Evolutionary conservation across 108 stramenopile species (phyloP).

Genomic region (Cyclotella choctawhatcheeana): DNA sequence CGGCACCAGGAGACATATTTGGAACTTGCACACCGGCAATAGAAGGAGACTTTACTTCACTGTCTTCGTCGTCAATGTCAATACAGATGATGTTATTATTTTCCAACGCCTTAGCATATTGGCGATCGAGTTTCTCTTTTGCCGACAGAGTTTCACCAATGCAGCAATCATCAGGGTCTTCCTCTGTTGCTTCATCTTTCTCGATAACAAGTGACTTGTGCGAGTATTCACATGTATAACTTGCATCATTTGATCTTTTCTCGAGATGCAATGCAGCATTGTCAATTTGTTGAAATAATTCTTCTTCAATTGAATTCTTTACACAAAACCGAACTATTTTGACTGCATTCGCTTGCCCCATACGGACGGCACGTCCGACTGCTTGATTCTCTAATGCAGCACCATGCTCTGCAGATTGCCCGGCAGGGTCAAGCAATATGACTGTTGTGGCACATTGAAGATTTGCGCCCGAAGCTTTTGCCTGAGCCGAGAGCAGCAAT

Average conservation of each 20-base stretch:
- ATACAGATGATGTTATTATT: conserved; percentile 32
- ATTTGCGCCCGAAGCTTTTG: conserved; percentile 45
- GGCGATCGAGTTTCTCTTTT: conserved; percentile 11
- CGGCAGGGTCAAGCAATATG: conserved; percentile 33
- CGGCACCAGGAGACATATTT: not conserved
- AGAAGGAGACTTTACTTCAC: not conserved
- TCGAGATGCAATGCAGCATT: conserved; percentile 9
- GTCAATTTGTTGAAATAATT: conserved; percentile 28
- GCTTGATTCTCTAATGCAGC: conserved; percentile 38
- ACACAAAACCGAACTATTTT: conserved; percentile 38
- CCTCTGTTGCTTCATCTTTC: not conserved
- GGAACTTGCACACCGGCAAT: too few relatives aligned
- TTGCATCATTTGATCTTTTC: conserved; percentile 17
- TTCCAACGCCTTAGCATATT: conserved; percentile 12
- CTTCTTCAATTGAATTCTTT: conserved; percentile 22
- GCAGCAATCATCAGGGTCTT: conserved; percentile 13
- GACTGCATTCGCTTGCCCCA: conserved; percentile 38
- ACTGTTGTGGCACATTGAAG: conserved; percentile 38
- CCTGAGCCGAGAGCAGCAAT: conserved; percentile 38
- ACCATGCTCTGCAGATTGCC: conserved; percentile 30
- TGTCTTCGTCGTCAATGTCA: conserved; percentile 31
- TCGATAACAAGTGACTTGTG: conserved; percentile 23
- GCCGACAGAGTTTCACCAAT: conserved; percentile 23
- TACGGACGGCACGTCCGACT: conserved; percentile 38
- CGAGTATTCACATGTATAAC: conserved; percentile 40